Conservation (phyloP, 345 rosid species). For the sweet orange (Citrus sinensis) region DNA sequence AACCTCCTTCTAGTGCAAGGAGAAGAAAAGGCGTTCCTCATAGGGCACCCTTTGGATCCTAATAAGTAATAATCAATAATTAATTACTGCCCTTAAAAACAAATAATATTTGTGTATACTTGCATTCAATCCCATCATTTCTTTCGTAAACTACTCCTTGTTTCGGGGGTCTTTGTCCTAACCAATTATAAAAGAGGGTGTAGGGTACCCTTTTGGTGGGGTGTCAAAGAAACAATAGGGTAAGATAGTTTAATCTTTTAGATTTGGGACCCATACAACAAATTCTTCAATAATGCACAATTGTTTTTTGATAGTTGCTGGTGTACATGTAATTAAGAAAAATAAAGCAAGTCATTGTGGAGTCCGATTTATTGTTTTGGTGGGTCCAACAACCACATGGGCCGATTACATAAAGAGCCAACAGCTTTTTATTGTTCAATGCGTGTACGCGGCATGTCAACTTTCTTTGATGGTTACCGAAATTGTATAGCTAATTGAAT, state of each 20-base stretch:
- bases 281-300: slow-evolving; percentile 39
- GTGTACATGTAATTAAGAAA: slow-evolving; percentile 35
- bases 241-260: slow-evolving; percentile 21
- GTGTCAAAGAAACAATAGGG: slow-evolving; percentile 23
- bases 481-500: slow-evolving; percentile 3
- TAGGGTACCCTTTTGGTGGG: slow-evolving; percentile 26
- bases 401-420: slow-evolving; percentile 36
- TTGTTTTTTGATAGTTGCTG: slow-evolving; percentile 36
- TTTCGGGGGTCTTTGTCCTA: slow-evolving; percentile 20
- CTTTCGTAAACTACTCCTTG: not conserved
- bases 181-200: slow-evolving; percentile 10
- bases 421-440: slow-evolving; percentile 24
- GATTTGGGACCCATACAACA: slow-evolving; percentile 31
- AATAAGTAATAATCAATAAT: slow-evolving; percentile 17
- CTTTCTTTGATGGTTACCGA: not conserved
- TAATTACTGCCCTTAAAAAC: not conserved
- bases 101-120: not conserved
- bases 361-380: slow-evolving; percentile 31
- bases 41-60: slow-evolving; percentile 79
- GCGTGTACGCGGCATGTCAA: slow-evolving; percentile 4
- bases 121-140: not conserved
- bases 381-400: slow-evolving; percentile 54
- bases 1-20: slow-evolving; percentile 56
- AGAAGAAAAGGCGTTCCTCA: slow-evolving; percentile 90
- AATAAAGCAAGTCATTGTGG: slow-evolving; percentile 37